Percentiles rank a stretch among this genome's conserved stretches.
phyloP scores from a whole-genome alignment of 768 basidiomycete species.

The Tricholoma sp. region DNA sequence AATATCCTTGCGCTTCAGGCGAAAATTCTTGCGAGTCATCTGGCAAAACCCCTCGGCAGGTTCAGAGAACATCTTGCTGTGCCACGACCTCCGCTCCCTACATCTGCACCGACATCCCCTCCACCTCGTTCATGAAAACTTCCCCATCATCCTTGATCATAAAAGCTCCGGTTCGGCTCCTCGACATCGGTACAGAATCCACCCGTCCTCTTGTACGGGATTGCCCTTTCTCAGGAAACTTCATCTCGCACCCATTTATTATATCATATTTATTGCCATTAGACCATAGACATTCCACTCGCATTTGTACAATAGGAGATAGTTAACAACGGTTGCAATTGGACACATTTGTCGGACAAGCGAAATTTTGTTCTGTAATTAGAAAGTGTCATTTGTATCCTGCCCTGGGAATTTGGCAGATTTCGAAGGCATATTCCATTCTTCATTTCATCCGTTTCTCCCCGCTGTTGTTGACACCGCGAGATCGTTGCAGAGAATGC shows the following conservation, averaged over 20 bases:
- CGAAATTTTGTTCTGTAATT: background rate
- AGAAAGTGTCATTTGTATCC: background rate
- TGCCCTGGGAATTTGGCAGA: background rate
- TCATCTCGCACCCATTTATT: background rate
- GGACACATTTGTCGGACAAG: background rate
- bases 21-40: constrained; percentile 34
- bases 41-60: constrained; percentile 39
- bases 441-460: background rate
- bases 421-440: constrained; percentile 1
- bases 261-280: constrained; percentile 9
- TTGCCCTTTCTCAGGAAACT: background rate
- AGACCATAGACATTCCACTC: constrained; percentile 6
- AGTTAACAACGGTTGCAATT: background rate
- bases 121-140: constrained; percentile 19
- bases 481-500: constrained; percentile 16
- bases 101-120: constrained; percentile 29
- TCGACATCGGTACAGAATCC: background rate
- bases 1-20: constrained; percentile 32
- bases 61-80: constrained; percentile 35
- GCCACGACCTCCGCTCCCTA: constrained; percentile 22
- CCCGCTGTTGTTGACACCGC: constrained; percentile 4
- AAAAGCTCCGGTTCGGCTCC: background rate
- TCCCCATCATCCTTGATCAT: background rate
- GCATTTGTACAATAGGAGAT: constrained; percentile 1
- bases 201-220: background rate